Evolutionary conservation across 306 rosid species (phyloP), one percentile per base, ranked within the genome.

Genomic region (Prinsepia uniflora): DNA sequence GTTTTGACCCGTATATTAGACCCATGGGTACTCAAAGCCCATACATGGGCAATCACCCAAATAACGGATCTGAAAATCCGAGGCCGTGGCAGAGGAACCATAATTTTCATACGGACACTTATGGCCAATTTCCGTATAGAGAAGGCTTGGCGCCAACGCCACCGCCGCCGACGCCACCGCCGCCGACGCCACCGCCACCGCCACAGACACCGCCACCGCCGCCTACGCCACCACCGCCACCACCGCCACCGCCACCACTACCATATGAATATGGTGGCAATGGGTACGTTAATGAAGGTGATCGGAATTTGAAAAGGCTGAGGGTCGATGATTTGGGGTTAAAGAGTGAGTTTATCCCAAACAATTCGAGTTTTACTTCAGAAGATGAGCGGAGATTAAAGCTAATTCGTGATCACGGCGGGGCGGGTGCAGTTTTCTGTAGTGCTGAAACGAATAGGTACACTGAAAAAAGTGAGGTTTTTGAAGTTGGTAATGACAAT

Each of bases 341-440:
- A 11, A 78, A 36, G 47, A 0, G 71, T 4, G 83, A 63, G 24
- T 57, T 60, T 76, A 64, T 71, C 59, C 57, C 66, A 18, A 78
- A 69, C 13, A 44, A 65, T 50, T 41, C 60, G 1, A 47, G 69
- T 50, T 17, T 15, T 77, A 71, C 79, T 5, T 80, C 66, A 5
- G 96, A 90, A 4, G 84, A 85, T 71, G 88, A 89, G 71, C 87
- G 97, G 6, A 76, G 96, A 24, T 81, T 91, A 75, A 84, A 87
- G 87, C 71, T 94, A 30, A 87, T 94, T 76, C 99, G 90, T 7
- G 99, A 94, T 64, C 97, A 94, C 80, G 99, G 99, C 0, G 62
- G 79, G 30, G 79, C 39, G 22, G 49, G 17, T 3, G 43, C 70
- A 19, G 19, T 19, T 49, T 66, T n/a, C 1, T 61, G 67, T 19